A percentile compares a stretch with the other conserved stretches of the same genome.
Evolutionary conservation across 495 filamentous ascomycete genomes (phyloP).

Genomic region (Daldinia vernicosa): DNA sequence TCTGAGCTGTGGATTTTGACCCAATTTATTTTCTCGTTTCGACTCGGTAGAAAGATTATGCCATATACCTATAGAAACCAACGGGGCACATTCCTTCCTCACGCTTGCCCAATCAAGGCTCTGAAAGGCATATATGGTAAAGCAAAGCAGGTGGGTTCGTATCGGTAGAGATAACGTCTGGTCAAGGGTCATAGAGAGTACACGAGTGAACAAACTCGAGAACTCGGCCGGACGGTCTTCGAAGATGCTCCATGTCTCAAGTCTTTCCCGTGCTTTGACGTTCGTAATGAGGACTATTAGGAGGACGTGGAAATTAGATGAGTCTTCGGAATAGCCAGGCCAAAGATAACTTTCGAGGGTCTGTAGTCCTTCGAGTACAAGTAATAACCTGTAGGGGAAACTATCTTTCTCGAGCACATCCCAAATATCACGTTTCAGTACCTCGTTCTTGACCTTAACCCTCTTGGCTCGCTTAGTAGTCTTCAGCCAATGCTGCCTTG

Average conservation of each 20-base stretch:
- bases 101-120: conserved; percentile 90
- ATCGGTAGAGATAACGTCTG: conserved; percentile 72
- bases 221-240: conserved; percentile 81
- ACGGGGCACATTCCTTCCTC: conserved; percentile 92
- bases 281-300: conserved; percentile 85
- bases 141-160: conserved; percentile 81
- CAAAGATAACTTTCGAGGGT: conserved; percentile 92
- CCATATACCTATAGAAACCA: conserved; percentile 96
- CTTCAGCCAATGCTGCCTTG: conserved; percentile 85
- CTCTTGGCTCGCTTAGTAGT: conserved; percentile 60
- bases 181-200: conserved; percentile 90
- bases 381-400: conserved; percentile 78
- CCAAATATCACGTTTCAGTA: conserved; percentile 91
- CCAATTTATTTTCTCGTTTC: conserved; percentile 72
- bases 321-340: conserved; percentile 89
- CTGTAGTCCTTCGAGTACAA: conserved; percentile 89
- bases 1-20: conserved; percentile 72
- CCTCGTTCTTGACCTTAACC: conserved; percentile 82
- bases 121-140: conserved; percentile 91
- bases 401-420: conserved; percentile 81
- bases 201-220: conserved; percentile 87
- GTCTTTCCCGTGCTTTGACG: conserved; percentile 84
- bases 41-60: conserved; percentile 81
- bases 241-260: conserved; percentile 92
- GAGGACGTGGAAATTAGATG: conserved; percentile 89